Evolutionary conservation across 73 alveolate species (phyloP).

Genomic region (Paramecium caudatum): DNA sequence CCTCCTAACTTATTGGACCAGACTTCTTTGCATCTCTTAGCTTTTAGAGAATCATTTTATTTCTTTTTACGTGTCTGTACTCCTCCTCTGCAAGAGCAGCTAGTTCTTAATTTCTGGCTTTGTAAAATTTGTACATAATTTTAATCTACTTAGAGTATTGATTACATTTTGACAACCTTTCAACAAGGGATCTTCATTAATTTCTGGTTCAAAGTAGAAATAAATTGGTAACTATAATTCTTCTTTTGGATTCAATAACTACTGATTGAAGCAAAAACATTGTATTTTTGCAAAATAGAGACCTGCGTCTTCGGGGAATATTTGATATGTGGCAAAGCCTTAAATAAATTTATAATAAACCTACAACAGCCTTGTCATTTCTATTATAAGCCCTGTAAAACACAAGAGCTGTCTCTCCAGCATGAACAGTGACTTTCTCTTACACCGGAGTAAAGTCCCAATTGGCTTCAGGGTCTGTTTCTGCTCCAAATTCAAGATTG

Average conservation of each 20-base stretch:
- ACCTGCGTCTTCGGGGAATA: slow-evolving; percentile 87
- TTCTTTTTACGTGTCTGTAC: slow-evolving; percentile 25
- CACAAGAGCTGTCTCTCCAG: slow-evolving; percentile 91
- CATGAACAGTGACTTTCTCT: slow-evolving; percentile 80
- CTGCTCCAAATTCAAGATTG: slow-evolving; percentile 81
- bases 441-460: slow-evolving; percentile 88
- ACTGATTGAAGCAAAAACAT: slow-evolving; percentile 89
- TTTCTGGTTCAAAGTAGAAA: slow-evolving; percentile 89
- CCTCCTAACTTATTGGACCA: neutral
- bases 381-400: slow-evolving; percentile 86
- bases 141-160: neutral
- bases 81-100: slow-evolving; percentile 69
- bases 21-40: slow-evolving; percentile 33
- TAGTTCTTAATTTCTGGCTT: slow-evolving; percentile 70
- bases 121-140: slow-evolving; percentile 68
- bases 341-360: slow-evolving; percentile 69
- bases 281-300: slow-evolving; percentile 87
- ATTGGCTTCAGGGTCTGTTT: slow-evolving; percentile 84
- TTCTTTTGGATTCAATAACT: slow-evolving; percentile 88
- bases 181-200: slow-evolving; percentile 81
- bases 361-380: slow-evolving; percentile 88
- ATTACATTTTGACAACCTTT: slow-evolving; percentile 50
- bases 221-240: slow-evolving; percentile 85
- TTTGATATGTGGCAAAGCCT: slow-evolving; percentile 85
- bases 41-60: slow-evolving; percentile 66